Conservation (phyloP, 2,329 filamentous ascomycete species). For the Polychaeton citri region DNA sequence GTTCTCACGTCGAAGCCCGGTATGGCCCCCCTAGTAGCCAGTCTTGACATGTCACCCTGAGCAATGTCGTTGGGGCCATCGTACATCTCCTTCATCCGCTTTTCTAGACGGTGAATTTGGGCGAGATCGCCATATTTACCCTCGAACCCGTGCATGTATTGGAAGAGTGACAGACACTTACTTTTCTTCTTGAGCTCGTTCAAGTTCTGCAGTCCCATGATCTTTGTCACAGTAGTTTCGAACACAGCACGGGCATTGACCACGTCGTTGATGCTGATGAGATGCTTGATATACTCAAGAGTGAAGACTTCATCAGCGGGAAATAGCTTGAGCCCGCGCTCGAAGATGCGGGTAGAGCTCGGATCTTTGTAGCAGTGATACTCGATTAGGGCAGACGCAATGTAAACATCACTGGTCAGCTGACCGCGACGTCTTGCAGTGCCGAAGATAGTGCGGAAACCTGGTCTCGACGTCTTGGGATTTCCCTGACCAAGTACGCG, state of each 20-base stretch:
- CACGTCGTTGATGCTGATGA: slow-evolving; percentile 82
- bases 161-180: slow-evolving; percentile 74
- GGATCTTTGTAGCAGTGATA: slow-evolving; percentile 92
- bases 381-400: slow-evolving; percentile 84
- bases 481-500: slow-evolving; percentile 74
- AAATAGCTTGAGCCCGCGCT: slow-evolving; percentile 84
- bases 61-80: slow-evolving; percentile 69
- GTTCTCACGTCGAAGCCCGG: slow-evolving; percentile 65
- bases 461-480: slow-evolving; percentile 42
- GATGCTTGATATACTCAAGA: slow-evolving; percentile 88
- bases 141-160: slow-evolving; percentile 91
- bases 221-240: slow-evolving; percentile 77
- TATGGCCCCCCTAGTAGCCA: slow-evolving; percentile 30
- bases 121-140: slow-evolving; percentile 84
- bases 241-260: slow-evolving; percentile 89
- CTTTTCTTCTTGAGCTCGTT: slow-evolving; percentile 42
- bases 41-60: slow-evolving; percentile 45
- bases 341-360: slow-evolving; percentile 88
- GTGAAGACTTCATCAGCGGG: slow-evolving; percentile 89
- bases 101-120: slow-evolving; percentile 82
- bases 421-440: slow-evolving; percentile 79
- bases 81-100: slow-evolving; percentile 86
- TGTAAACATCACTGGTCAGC: slow-evolving; percentile 87
- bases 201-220: slow-evolving; percentile 38
- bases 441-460: slow-evolving; percentile 76